Evolutionary conservation across 208 protist genomes (phyloP).

Genomic region (Sergeia podlipaevii): DNA sequence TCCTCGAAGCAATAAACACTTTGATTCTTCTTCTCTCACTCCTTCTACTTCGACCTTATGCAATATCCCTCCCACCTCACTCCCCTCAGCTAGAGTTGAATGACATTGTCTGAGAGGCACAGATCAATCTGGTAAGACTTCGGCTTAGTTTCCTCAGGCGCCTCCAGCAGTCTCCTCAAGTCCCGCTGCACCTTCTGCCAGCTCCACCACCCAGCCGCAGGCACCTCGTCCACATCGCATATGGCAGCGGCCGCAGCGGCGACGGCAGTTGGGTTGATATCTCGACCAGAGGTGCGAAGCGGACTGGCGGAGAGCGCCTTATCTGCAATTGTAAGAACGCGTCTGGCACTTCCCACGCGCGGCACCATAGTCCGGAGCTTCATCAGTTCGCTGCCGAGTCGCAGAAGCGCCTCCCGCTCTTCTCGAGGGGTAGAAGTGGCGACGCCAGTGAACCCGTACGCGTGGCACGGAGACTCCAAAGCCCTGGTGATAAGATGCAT

Average conservation of each 20-base stretch:
- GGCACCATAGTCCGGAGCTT: conserved; percentile 15
- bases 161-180: conserved; percentile 29
- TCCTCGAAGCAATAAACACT: too few relatives aligned
- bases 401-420: conserved; percentile 16
- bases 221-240: background rate
- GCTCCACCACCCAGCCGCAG: conserved; percentile 18
- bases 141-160: conserved; percentile 24
- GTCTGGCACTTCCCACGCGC: conserved; percentile 3
- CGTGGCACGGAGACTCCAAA: conserved; percentile 4
- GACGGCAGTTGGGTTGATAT: background rate
- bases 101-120: too few relatives aligned
- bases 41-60: too few relatives aligned
- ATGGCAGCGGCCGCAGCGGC: background rate
- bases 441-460: conserved; percentile 19
- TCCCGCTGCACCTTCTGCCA: conserved; percentile 30
- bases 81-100: too few relatives aligned
- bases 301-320: conserved; percentile 5
- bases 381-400: conserved; percentile 10
- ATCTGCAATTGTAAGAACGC: conserved; percentile 8
- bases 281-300: too few relatives aligned
- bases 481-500: background rate
- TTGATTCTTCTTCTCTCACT: too few relatives aligned
- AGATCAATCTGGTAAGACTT: conserved; percentile 34
- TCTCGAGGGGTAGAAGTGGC: background rate
- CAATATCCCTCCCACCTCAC: too few relatives aligned